phyloP scores from a whole-genome alignment of 2,329 filamentous ascomycete species.

The Magnaporthiopsis rhizophila region DNA sequence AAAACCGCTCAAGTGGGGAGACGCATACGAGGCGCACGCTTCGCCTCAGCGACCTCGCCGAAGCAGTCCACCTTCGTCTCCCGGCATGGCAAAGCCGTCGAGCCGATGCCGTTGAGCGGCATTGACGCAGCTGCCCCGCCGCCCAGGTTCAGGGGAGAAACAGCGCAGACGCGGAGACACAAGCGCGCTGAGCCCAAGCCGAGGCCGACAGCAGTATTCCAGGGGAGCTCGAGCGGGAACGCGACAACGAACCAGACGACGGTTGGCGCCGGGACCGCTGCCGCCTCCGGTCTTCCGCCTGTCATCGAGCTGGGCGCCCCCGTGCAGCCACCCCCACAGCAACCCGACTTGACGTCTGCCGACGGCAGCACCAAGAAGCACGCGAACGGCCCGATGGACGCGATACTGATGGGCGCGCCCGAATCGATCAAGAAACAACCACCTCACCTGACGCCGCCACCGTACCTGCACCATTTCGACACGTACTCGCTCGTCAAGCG shows the following conservation, averaged over 20 bases:
- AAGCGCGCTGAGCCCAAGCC: not conserved
- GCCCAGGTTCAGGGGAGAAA: not conserved
- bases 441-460: conserved; percentile 63
- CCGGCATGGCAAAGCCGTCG: conserved; percentile 54
- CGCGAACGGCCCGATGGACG: conserved; percentile 40
- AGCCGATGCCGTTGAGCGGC: conserved; percentile 31
- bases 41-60: conserved; percentile 28
- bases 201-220: not conserved
- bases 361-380: conserved; percentile 25
- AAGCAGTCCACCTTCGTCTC: conserved; percentile 39
- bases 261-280: not conserved
- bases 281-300: conserved; percentile 1
- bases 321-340: conserved; percentile 9
- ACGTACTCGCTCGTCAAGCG: conserved; percentile 82
- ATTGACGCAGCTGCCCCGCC: not conserved
- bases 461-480: conserved; percentile 94
- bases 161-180: not conserved
- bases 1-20: conserved; percentile 25
- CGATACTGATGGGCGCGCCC: conserved; percentile 34
- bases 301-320: conserved; percentile 17
- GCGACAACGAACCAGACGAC: not conserved
- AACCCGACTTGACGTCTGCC: not conserved
- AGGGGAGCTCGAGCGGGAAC: not conserved
- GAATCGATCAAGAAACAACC: conserved; percentile 31
- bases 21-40: conserved; percentile 22